Conservation (phyloP, 192 early-diverging fungal genomes). For the Mycoemilia scoparia region DNA sequence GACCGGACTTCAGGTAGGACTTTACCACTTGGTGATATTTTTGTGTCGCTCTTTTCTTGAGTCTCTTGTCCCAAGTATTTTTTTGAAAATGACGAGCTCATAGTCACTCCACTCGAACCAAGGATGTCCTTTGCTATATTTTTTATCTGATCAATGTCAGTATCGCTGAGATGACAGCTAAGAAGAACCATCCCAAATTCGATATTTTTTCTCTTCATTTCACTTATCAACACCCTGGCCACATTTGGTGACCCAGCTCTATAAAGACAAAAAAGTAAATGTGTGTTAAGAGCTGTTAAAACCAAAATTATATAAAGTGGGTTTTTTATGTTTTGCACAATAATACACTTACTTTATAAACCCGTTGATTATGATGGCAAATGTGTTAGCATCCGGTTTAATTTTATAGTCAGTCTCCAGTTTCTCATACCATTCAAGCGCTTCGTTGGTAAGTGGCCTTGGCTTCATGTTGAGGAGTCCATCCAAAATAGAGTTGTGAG, state of each 20-base stretch:
- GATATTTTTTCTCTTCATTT: constrained; percentile 21
- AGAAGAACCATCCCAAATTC: constrained; percentile 22
- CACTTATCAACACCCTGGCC: constrained; percentile 23
- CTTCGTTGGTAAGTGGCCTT: constrained; percentile 30
- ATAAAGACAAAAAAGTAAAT: constrained; percentile 3
- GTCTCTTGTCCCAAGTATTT: constrained; percentile 1
- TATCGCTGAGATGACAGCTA: constrained; percentile 24
- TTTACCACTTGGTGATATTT: constrained; percentile 3
- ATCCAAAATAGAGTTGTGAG: constrained; percentile 75
- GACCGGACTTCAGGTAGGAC: constrained; percentile 14
- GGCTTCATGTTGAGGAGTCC: constrained; percentile 37
- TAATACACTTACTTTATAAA: constrained; percentile 31
- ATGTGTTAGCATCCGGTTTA: constrained; percentile 48
- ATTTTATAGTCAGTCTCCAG: constrained; percentile 34
- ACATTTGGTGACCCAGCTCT: constrained; percentile 17
- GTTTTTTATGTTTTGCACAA: too few species aligned
- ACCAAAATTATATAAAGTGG: not conserved
- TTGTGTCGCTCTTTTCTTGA: not conserved
- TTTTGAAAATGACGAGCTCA: too few species aligned
- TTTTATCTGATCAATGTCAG: constrained; percentile 24
- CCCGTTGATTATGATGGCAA: constrained; percentile 55
- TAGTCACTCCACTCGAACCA: constrained; percentile 7
- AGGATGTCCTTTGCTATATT: constrained; percentile 16
- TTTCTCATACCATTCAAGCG: constrained; percentile 52
- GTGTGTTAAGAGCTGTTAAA: not conserved